Evolutionary conservation across 768 basidiomycete species (phyloP), one percentile per base, ranked within the genome.

Genomic region (Lentinula sp.): DNA sequence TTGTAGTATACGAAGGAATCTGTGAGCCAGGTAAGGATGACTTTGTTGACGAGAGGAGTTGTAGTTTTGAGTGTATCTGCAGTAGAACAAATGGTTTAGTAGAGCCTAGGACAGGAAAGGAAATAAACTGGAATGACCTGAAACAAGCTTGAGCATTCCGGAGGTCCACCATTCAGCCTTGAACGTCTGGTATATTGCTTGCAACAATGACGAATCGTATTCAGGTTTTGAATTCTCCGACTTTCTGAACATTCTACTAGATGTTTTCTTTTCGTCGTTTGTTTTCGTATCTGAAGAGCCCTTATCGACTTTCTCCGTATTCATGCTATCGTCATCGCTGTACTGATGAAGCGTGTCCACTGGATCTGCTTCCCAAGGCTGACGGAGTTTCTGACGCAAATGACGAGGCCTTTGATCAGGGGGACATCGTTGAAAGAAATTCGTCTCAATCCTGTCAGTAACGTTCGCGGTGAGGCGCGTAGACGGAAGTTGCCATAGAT

Each of bases 1-100:
- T 62, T 73, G 65, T 68, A 69, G 60, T 72, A 78, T 37, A 65
- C 42, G 65, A 76, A 83, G 13, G 78, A 74, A 1, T 71, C 68
- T 1, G 76, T 76, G 18, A 84, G 74, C 76, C 79, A 84, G 1
- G 71, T 71, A n/a, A 84, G 70, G 3, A 84, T 64, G 6, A 78
- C 71, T 66, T 82, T 81, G 57, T 73, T 80, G 34, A 83, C 68
- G 4, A 84, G 72, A 0, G 82, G 79, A 4, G 80, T 73, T 4
- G 75, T 76, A 6, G 79, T 80, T 60, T 75, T 76, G 13, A 84
- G 70, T 1, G 77, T 78, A 54, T 79, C 81, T 51, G 15, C 11
- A 59, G 23, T 23, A 55, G 4, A 34, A 13, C 2, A 28, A 18
- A 13, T 23, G 15, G 13, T 16, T 1, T n/a, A n/a, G 28, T 4